Evolutionary conservation across 176 grass and related monocot species (phyloP).

Genomic region (Rhynchospora tenuis): DNA sequence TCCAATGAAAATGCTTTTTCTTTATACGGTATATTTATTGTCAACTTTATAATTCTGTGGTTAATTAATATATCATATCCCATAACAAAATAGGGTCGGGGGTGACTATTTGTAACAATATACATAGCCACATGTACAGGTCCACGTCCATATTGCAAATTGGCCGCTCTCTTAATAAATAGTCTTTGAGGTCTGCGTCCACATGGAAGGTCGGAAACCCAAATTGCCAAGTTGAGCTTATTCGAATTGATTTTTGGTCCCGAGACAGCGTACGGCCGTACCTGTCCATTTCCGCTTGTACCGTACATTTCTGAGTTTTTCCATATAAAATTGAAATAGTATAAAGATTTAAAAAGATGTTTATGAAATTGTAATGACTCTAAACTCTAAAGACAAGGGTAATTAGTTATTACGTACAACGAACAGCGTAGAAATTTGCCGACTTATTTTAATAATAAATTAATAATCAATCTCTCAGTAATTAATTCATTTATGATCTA

Average conservation of each 20-base stretch:
- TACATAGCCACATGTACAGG: background rate
- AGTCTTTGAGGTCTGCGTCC: background rate
- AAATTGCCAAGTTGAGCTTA: background rate
- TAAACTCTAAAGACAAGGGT: no score
- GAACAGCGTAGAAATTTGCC: no score
- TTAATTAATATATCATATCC: no score
- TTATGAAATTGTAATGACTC: no score
- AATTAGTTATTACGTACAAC: no score
- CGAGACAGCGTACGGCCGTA: background rate
- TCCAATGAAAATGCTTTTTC: no score
- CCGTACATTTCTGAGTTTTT: background rate
- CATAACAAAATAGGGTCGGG: no score
- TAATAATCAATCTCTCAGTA: no score
- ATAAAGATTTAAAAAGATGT: background rate
- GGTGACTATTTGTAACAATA: background rate
- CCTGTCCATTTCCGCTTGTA: background rate
- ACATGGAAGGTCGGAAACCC: background rate
- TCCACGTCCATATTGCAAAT: background rate
- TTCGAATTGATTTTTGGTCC: background rate
- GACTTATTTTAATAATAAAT: no score
- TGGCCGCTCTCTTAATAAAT: background rate
- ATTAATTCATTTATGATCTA: no score
- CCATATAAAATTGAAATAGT: background rate
- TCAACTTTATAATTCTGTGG: no score
- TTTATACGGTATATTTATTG: no score